Evolutionary conservation across 176 grass and related monocot genomes (phyloP).

Genomic region (Hordeum marinum): DNA sequence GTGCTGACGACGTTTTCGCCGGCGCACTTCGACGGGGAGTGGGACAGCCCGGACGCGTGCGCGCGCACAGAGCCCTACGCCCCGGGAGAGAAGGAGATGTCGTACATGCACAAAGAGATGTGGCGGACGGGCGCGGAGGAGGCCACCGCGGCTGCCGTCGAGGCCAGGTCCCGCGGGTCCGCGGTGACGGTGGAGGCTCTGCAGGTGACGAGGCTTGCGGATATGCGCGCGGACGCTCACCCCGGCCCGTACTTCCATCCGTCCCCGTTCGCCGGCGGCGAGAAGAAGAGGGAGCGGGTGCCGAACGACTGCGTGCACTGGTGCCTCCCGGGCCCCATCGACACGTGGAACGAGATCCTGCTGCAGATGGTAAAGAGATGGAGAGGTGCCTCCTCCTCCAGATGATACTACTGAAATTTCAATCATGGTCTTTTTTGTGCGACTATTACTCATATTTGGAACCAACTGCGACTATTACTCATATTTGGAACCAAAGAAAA

Average conservation of each 20-base stretch:
- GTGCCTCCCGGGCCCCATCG: slow-evolving; percentile 79
- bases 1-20: slow-evolving; percentile 77
- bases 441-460: not conserved
- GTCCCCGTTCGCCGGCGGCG: slow-evolving; percentile 45
- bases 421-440: not conserved
- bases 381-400: not conserved
- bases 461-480: too few relatives aligned
- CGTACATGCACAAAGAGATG: slow-evolving; percentile 65
- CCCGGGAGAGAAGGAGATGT: slow-evolving; percentile 44
- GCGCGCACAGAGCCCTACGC: slow-evolving; percentile 52
- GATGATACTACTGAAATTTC: not conserved
- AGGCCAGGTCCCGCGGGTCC: not conserved
- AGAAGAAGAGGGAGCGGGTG: slow-evolving; percentile 30
- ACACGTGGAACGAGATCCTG: slow-evolving; percentile 93
- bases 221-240: slow-evolving; percentile 64
- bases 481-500: too few relatives aligned
- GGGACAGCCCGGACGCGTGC: slow-evolving; percentile 65
- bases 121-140: slow-evolving; percentile 43
- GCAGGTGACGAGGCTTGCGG: slow-evolving; percentile 56
- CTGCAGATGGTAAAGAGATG: slow-evolving; percentile 58
- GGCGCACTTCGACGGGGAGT: slow-evolving; percentile 80
- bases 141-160: slow-evolving; percentile 15
- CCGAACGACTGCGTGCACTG: slow-evolving; percentile 90
- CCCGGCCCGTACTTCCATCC: slow-evolving; percentile 63
- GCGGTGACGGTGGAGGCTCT: slow-evolving; percentile 41